Percentiles rank a stretch among this genome's conserved stretches.
Evolutionary conservation across 768 basidiomycete genomes (phyloP).

Genomic region (Auriscalpium microsporum): DNA sequence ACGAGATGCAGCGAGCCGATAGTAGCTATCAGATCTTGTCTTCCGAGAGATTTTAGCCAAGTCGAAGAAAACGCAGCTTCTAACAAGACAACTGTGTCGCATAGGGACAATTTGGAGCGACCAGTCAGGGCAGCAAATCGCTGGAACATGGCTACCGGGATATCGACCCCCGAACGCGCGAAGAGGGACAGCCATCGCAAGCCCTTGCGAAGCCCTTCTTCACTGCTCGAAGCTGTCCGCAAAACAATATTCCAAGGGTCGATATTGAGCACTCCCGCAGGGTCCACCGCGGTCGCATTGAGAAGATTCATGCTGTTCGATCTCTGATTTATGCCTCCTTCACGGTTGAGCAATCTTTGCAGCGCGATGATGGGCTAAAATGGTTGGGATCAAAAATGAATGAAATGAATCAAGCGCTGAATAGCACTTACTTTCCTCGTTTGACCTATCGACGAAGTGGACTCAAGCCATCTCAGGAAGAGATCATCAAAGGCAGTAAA

Average conservation of each 20-base stretch:
- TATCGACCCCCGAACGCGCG: slow-evolving; percentile 55
- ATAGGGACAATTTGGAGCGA: slow-evolving; percentile 31
- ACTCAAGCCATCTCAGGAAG: slow-evolving; percentile 52
- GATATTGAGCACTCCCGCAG: slow-evolving; percentile 21
- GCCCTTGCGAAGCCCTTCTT: slow-evolving; percentile 36
- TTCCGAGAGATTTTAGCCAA: slow-evolving; percentile 53
- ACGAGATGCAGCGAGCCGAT: slow-evolving; percentile 41
- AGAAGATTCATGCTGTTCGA: slow-evolving; percentile 29
- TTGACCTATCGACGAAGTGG: slow-evolving; percentile 27
- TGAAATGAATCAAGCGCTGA: neutral
- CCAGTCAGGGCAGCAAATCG: slow-evolving; percentile 37
- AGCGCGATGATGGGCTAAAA: slow-evolving; percentile 44
- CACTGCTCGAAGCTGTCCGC: slow-evolving; percentile 32
- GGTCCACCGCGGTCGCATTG: slow-evolving; percentile 22
- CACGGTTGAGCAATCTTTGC: slow-evolving; percentile 49
- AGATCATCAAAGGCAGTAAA: slow-evolving; percentile 53
- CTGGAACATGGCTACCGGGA: slow-evolving; percentile 43
- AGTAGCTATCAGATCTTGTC: slow-evolving; percentile 47
- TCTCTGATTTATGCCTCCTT: slow-evolving; percentile 36
- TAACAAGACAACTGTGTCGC: slow-evolving; percentile 42
- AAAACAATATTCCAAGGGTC: slow-evolving; percentile 52
- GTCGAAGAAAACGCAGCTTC: slow-evolving; percentile 45
- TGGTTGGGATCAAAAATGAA: slow-evolving; percentile 1
- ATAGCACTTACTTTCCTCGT: slow-evolving; percentile 31
- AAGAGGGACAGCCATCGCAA: slow-evolving; percentile 55